phyloP scores from a whole-genome alignment of 2,329 filamentous ascomycete genomes.

The Dryadomyces quercus-mongolicae region DNA sequence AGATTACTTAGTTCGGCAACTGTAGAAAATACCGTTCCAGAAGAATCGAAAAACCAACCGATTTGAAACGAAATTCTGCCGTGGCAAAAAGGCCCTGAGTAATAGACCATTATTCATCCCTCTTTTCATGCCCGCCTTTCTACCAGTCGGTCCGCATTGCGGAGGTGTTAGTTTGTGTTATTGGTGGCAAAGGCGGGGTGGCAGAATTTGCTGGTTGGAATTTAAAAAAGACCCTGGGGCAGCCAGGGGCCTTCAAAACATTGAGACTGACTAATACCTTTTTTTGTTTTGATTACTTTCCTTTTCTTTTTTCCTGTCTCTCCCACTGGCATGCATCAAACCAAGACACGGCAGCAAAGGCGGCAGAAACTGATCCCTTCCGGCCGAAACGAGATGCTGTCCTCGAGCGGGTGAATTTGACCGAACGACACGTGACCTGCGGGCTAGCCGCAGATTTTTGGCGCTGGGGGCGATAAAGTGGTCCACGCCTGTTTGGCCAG shows the following conservation, averaged over 20 bases:
- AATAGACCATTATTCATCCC: no score
- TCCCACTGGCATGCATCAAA: no score
- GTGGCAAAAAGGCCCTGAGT: not conserved
- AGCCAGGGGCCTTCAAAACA: not conserved
- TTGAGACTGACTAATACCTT: no score
- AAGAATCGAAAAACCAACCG: not conserved
- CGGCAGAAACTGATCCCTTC: no score
- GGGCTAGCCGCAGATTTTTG: not conserved
- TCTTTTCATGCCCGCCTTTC: not conserved
- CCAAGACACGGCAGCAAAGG: no score
- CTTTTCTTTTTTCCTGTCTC: no score
- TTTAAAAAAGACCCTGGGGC: not conserved
- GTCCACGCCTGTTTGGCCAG: not conserved
- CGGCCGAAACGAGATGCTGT: not conserved
- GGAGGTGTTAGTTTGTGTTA: not conserved
- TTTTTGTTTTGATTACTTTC: no score
- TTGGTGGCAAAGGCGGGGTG: constrained; percentile 1
- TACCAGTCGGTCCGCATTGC: not conserved
- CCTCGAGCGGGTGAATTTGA: not conserved
- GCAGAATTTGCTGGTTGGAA: not conserved
- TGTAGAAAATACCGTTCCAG: not conserved
- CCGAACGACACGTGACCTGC: not conserved
- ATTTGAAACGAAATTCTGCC: not conserved
- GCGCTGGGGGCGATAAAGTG: not conserved
- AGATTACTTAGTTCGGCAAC: not conserved